Conservation (phyloP, 805 yeast species). For the Metschnikowia peoriensis region DNA sequence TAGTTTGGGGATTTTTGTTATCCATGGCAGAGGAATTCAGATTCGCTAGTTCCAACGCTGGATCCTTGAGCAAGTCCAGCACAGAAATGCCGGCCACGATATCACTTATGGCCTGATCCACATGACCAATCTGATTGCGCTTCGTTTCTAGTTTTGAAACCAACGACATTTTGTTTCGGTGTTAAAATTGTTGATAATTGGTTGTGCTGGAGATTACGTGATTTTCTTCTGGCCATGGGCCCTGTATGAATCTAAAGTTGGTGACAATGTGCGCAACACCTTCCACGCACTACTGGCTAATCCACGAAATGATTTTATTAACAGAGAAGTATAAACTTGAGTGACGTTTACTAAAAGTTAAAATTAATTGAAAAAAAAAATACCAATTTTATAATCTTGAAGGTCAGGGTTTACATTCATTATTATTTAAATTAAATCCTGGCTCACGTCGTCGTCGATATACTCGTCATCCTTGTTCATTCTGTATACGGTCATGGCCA, state of each 20-base stretch:
- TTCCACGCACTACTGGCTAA: neutral
- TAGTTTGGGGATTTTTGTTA: neutral
- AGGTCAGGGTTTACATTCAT: neutral
- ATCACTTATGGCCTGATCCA: slow-evolving; percentile 4
- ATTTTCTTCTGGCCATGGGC: too few species aligned
- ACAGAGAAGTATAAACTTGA: too few species aligned
- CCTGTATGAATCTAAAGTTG: neutral
- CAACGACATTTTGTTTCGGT: slow-evolving; percentile 3
- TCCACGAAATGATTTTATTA: neutral
- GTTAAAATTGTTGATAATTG: neutral
- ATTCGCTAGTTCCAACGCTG: neutral
- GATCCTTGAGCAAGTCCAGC: slow-evolving; percentile 5
- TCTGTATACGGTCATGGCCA: slow-evolving; percentile 48
- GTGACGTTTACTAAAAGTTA: too few species aligned
- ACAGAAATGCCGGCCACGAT: slow-evolving; percentile 1
- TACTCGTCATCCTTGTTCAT: slow-evolving; percentile 50
- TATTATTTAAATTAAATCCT: slow-evolving; percentile 33
- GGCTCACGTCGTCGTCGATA: slow-evolving; percentile 41
- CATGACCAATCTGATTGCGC: neutral
- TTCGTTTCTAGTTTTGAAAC: neutral
- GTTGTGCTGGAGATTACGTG: neutral
- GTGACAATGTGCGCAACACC: neutral
- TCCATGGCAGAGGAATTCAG: neutral
- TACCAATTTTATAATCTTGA: too few species aligned
- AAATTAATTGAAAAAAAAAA: neutral